phyloP scores from a whole-genome alignment of 371 early-diverging fungal species.

The Mortierella sp. region DNA sequence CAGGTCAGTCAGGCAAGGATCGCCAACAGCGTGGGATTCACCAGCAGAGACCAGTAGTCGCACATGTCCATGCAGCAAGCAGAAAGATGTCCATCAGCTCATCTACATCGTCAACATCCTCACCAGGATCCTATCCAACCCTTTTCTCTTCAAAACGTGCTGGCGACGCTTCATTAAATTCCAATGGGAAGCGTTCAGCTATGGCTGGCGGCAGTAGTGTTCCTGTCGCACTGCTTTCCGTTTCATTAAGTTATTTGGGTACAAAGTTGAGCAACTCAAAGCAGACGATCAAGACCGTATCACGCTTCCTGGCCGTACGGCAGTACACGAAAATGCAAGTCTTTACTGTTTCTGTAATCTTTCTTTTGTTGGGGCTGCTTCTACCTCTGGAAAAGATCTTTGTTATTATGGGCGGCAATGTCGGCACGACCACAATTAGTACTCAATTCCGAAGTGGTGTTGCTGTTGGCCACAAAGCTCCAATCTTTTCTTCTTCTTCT shows the following conservation, averaged over 20 bases:
- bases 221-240: neutral
- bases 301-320: constrained; percentile 41
- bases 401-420: constrained; percentile 13
- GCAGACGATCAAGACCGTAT: constrained; percentile 34
- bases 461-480: constrained; percentile 10
- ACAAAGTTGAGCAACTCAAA: constrained; percentile 32
- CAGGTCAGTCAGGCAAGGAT: constrained; percentile 7
- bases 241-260: constrained; percentile 21
- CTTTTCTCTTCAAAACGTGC: constrained; percentile 21
- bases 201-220: too few species aligned
- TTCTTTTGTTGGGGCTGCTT: constrained; percentile 40
- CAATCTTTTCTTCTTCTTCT: constrained; percentile 10
- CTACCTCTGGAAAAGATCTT: constrained; percentile 46
- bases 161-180: neutral
- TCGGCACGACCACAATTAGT: neutral
- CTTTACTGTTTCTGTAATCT: constrained; percentile 43
- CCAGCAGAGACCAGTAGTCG: constrained; percentile 11
- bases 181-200: neutral
- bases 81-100: constrained; percentile 44
- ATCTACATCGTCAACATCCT: constrained; percentile 18
- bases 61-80: constrained; percentile 28
- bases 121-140: constrained; percentile 44
- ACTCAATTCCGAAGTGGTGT: constrained; percentile 22
- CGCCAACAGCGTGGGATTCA: constrained; percentile 2
- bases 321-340: constrained; percentile 54